Base-by-base conservation (phyloP, 768 basidiomycete genomes). In the Boletus tomentosulus region DNA sequence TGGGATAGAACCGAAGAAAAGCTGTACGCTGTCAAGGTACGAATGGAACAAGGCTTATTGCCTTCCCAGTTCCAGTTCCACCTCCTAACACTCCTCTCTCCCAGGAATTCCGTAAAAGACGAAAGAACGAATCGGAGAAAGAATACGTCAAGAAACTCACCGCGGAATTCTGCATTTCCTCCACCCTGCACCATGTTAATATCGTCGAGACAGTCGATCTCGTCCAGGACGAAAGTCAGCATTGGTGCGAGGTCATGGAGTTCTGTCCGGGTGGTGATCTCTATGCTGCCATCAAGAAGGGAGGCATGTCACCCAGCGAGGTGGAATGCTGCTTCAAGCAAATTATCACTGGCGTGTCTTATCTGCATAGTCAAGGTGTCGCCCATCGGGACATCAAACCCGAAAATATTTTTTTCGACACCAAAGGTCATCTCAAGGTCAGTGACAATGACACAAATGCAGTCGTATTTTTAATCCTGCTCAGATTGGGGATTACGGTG, bases 191-290 rank as follows among this genome's bases (percentile, higher is more conserved):
- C 67, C 94, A 96, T 67, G 76, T 84, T 65, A 98, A 98, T 69
- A 83, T 98, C 63, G 95, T 98, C 66, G 95, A 98, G 76, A 99
- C 96, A 6, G 96, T 99, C 54, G 96, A 99, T 71, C 85, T 99
- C 55, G 89, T 99, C n/a, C 97, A 99, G 64, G 97, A 99, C 71
- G 96, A 99, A 73, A 82, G 76, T 57, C 86, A 92, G 57, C 86
- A 93, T 66, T 99, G 96, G 96, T 99, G 96, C 67, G 97, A 98
- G 70, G 96, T 99, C 44, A 98, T 99, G 96, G 97, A 98, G 71
- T 99, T 93, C 68, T 99, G 96, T 66, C 94, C 94, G 4, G 97
- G 97, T 42, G 96, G 96, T 2, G 96, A 99, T 74, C 78, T 99
- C 34, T 99, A 99, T 68, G 95, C 95, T 27, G 96, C 94, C 35